phyloP scores from a whole-genome alignment of 768 basidiomycete species.

The Fibroporia radiculosa region DNA sequence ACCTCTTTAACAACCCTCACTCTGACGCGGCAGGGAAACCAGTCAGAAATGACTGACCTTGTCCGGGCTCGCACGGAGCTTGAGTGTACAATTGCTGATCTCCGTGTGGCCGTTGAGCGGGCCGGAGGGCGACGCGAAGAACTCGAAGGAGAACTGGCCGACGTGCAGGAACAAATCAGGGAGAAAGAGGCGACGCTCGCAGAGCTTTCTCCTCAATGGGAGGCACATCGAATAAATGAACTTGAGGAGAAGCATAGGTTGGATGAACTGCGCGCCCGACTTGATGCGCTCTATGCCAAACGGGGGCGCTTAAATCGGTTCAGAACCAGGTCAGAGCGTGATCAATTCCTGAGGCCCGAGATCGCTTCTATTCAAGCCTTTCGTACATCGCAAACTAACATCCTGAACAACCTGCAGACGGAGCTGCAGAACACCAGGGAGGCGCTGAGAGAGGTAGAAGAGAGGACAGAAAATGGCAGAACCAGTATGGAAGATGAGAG shows the following conservation, averaged over 20 bases:
- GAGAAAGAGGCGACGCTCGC: constrained; percentile 56
- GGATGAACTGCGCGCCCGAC: constrained; percentile 64
- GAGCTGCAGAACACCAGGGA: constrained; percentile 42
- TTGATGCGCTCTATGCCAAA: constrained; percentile 78
- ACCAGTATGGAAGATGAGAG: constrained; percentile 61
- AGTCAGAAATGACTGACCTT: constrained; percentile 81
- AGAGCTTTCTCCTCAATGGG: constrained; percentile 67
- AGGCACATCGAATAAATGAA: constrained; percentile 43
- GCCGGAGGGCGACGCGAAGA: constrained; percentile 58
- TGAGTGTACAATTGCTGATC: constrained; percentile 75
- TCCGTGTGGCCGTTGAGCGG: constrained; percentile 55
- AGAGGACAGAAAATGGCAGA: constrained; percentile 47
- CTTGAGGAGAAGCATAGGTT: constrained; percentile 53
- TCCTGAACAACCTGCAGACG: constrained; percentile 43
- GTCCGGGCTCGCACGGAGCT: constrained; percentile 80
- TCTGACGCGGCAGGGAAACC: constrained; percentile 66
- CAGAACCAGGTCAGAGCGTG: constrained; percentile 74
- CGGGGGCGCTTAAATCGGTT: constrained; percentile 87
- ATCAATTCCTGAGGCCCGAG: constrained; percentile 74
- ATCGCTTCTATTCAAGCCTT: constrained; percentile 63
- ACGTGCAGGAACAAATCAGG: constrained; percentile 51
- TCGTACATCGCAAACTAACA: constrained; percentile 44
- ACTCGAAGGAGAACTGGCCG: constrained; percentile 56
- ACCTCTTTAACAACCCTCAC: constrained; percentile 65
- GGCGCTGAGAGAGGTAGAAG: constrained; percentile 50